Percentiles rank a stretch among this genome's conserved stretches.
phyloP scores from a whole-genome alignment of 371 early-diverging fungal genomes.

The Syncephalastrum sp. region DNA sequence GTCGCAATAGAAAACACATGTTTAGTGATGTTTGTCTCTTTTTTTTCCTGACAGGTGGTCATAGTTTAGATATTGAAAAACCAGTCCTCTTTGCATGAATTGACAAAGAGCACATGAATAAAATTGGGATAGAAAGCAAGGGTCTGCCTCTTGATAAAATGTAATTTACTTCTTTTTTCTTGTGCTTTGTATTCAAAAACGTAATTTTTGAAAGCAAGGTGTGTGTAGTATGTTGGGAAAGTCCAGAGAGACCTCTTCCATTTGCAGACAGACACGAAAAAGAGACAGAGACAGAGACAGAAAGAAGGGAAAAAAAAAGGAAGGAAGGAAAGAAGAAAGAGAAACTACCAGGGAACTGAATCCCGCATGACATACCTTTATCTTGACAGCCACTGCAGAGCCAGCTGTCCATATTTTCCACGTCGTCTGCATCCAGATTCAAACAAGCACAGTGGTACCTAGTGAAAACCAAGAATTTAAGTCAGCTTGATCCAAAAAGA shows the following conservation, averaged over 20 bases:
- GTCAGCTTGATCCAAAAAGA: conserved; percentile 3
- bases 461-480: neutral
- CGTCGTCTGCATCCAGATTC: conserved; percentile 60
- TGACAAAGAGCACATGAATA: too few species aligned
- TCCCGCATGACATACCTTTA: neutral
- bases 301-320: too few species aligned
- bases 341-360: neutral
- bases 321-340: conserved; percentile 2
- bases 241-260: too few species aligned
- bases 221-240: neutral
- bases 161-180: neutral
- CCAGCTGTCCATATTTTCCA: conserved; percentile 53
- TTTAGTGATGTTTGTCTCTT: neutral
- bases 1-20: neutral
- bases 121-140: too few species aligned
- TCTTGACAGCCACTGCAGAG: conserved; percentile 42
- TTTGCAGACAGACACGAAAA: too few species aligned
- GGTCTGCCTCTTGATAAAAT: neutral
- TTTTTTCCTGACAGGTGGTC: conserved; percentile 20
- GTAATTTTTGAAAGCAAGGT: neutral
- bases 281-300: too few species aligned
- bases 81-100: conserved; percentile 1
- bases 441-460: conserved; percentile 82
- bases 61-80: conserved; percentile 5
- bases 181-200: conserved; percentile 4